phyloP scores from a whole-genome alignment of 2,329 filamentous ascomycete genomes.

The Clarireedia paspali region DNA sequence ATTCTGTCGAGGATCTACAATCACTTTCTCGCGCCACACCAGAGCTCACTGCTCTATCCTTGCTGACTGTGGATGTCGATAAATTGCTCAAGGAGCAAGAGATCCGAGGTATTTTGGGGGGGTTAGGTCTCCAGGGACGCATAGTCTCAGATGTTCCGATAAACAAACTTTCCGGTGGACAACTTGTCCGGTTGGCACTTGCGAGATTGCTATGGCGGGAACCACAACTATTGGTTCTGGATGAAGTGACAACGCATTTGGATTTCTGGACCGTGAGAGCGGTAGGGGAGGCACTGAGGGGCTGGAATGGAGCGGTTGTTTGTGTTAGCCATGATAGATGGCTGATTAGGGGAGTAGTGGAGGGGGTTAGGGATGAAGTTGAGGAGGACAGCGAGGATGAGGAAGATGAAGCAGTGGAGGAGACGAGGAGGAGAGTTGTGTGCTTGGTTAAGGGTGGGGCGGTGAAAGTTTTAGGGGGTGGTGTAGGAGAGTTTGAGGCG shows the following conservation, averaged over 20 bases:
- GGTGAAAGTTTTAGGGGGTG: slow-evolving; percentile 46
- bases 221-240: slow-evolving; percentile 88
- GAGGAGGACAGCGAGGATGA: slow-evolving; percentile 39
- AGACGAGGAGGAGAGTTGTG: slow-evolving; percentile 44
- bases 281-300: slow-evolving; percentile 55
- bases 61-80: slow-evolving; percentile 50
- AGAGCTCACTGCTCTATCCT: slow-evolving; percentile 54
- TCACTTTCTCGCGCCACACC: slow-evolving; percentile 40
- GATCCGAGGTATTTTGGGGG: slow-evolving; percentile 56
- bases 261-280: slow-evolving; percentile 76
- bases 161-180: slow-evolving; percentile 68
- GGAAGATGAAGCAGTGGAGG: slow-evolving; percentile 39
- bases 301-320: slow-evolving; percentile 67
- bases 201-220: slow-evolving; percentile 96
- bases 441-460: slow-evolving; percentile 53
- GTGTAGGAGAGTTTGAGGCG: slow-evolving; percentile 59
- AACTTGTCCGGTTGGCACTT: slow-evolving; percentile 77
- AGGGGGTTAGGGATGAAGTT: slow-evolving; percentile 44
- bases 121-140: slow-evolving; percentile 62
- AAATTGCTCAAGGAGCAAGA: slow-evolving; percentile 56
- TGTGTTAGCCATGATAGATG: slow-evolving; percentile 78
- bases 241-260: slow-evolving; percentile 92
- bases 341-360: slow-evolving; percentile 67
- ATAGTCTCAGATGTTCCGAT: slow-evolving; percentile 68
- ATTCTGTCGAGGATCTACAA: slow-evolving; percentile 65